Conservation (phyloP, 805 yeast genomes). For the Deakozyma indianensis region DNA sequence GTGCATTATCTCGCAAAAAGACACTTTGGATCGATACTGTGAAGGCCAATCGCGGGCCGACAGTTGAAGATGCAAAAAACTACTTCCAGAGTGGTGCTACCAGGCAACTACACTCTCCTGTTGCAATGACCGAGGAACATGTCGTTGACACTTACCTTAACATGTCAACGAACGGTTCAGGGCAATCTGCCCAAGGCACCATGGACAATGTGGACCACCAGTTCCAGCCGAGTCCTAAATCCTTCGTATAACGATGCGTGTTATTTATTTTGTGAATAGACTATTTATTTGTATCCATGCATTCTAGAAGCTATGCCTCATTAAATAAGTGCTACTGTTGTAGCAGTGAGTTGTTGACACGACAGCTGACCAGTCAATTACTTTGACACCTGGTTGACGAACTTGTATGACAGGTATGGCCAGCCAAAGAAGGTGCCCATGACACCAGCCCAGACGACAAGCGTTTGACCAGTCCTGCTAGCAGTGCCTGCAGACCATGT, state of each 20-base stretch:
- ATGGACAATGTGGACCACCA: too few relatives aligned
- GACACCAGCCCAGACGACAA: not conserved
- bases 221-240: too few relatives aligned
- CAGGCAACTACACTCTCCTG: not conserved
- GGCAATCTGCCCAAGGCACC: not conserved
- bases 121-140: too few relatives aligned
- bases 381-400: too few relatives aligned
- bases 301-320: too few relatives aligned
- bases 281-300: too few relatives aligned
- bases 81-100: not conserved
- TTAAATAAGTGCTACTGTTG: too few relatives aligned
- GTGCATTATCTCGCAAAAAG: not conserved
- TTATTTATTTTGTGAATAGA: too few relatives aligned
- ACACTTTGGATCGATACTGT: not conserved
- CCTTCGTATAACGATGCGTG: too few relatives aligned
- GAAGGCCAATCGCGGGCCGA: not conserved
- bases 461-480: not conserved
- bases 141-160: not conserved
- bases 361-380: too few relatives aligned
- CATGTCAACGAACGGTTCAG: not conserved
- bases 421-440: slow-evolving; percentile 1
- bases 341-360: too few relatives aligned
- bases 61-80: not conserved
- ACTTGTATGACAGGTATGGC: not conserved
- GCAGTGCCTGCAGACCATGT: not conserved